A percentile compares a stretch with the other conserved stretches of the same genome.
Evolutionary conservation across 139 green algal genomes (phyloP).

Genomic region (Cymbomonas tetramitiformis): DNA sequence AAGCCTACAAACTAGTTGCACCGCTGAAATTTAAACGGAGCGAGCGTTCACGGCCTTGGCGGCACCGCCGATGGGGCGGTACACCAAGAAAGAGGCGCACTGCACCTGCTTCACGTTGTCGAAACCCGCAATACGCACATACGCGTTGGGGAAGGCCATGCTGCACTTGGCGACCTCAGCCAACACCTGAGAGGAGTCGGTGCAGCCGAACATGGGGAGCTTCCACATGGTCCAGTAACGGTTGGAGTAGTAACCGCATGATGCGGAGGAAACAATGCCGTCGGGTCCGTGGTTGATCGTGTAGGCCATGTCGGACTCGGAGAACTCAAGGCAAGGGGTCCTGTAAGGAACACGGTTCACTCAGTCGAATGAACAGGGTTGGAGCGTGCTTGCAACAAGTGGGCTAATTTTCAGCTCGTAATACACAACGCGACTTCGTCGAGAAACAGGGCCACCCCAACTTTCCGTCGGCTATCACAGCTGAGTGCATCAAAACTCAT

Average conservation of each 20-base stretch:
- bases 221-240: conserved; percentile 99
- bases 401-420: too few species aligned
- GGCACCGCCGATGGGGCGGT: conserved; percentile 8
- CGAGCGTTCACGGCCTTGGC: not conserved
- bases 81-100: conserved; percentile 50
- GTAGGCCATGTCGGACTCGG: conserved; percentile 26
- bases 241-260: conserved; percentile 65
- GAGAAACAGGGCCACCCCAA: too few species aligned
- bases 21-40: not conserved
- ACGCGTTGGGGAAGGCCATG: conserved; percentile 76
- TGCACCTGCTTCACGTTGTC: conserved; percentile 60
- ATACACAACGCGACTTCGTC: too few species aligned
- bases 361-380: too few species aligned
- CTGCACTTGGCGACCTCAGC: conserved; percentile 63
- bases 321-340: conserved; percentile 90
- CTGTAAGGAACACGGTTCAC: too few species aligned
- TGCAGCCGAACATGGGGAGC: conserved; percentile 99
- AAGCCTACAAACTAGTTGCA: too few species aligned
- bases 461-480: too few species aligned
- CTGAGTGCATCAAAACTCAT: too few species aligned
- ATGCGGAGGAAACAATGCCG: conserved; percentile 17
- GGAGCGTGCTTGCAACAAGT: too few species aligned
- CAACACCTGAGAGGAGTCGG: conserved; percentile 73
- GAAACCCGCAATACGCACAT: conserved; percentile 83
- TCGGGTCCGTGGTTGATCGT: conserved; percentile 1